phyloP scores from a whole-genome alignment of 208 protist genomes.

The Wallacemonas sp. region DNA sequence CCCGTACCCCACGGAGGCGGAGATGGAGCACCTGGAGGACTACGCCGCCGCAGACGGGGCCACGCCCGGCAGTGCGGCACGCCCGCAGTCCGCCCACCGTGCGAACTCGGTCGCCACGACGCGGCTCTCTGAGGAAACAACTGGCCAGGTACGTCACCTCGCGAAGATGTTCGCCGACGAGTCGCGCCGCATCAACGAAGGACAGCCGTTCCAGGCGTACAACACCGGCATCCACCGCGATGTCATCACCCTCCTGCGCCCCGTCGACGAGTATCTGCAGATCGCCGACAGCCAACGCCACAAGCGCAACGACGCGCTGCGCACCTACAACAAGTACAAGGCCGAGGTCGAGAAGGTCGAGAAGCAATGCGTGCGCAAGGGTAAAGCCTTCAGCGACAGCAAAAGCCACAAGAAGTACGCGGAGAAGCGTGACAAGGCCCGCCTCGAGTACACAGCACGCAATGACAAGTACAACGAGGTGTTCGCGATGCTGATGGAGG shows the following conservation, averaged over 20 bases:
- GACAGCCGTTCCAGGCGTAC: constrained; percentile 48
- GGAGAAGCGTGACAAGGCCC: constrained; percentile 49
- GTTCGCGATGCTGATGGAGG: constrained; percentile 60
- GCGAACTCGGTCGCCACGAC: constrained; percentile 29
- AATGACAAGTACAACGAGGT: constrained; percentile 47
- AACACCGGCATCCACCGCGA: constrained; percentile 66
- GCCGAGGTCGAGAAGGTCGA: constrained; percentile 57
- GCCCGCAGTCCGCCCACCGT: constrained; percentile 15
- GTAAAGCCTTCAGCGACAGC: constrained; percentile 61
- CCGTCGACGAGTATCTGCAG: constrained; percentile 53
- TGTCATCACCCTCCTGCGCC: constrained; percentile 46
- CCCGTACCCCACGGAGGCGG: constrained; percentile 26
- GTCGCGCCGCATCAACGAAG: constrained; percentile 51
- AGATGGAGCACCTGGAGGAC: constrained; percentile 22
- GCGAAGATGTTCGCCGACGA: constrained; percentile 52
- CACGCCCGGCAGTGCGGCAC: background rate
- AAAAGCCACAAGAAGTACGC: constrained; percentile 48
- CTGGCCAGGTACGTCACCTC: constrained; percentile 38
- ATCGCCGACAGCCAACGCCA: constrained; percentile 22
- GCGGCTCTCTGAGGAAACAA: constrained; percentile 40
- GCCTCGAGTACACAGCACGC: constrained; percentile 27
- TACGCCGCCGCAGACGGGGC: background rate
- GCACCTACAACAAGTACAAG: constrained; percentile 53
- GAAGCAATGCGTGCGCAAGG: constrained; percentile 55
- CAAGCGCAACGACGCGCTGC: constrained; percentile 30